Evolutionary conservation across 2,329 filamentous ascomycete species (phyloP).

Genomic region (Alternaria novae-zelandiae): DNA sequence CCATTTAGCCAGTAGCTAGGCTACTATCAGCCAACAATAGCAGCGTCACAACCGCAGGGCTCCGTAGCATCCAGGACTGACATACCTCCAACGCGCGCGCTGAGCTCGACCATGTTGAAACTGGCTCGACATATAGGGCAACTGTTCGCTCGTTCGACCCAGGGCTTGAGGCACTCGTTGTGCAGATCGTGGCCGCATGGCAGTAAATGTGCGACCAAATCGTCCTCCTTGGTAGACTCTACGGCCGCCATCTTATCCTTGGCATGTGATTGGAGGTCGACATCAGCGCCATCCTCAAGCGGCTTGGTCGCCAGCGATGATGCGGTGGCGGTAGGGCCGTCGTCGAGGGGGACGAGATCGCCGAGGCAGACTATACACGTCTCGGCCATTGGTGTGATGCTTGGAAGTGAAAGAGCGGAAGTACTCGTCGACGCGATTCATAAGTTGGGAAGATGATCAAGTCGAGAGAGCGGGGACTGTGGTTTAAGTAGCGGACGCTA

Average conservation of each 20-base stretch:
- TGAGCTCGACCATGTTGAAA: slow-evolving; percentile 90
- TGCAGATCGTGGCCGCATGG: slow-evolving; percentile 93
- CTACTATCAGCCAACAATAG: slow-evolving; percentile 25
- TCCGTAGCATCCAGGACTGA: slow-evolving; percentile 27
- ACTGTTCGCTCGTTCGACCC: slow-evolving; percentile 96
- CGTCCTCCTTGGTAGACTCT: slow-evolving; percentile 53
- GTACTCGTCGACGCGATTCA: slow-evolving; percentile 39
- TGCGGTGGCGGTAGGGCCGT: slow-evolving; percentile 44
- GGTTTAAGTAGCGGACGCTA: slow-evolving; percentile 31
- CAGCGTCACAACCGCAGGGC: slow-evolving; percentile 22
- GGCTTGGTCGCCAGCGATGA: slow-evolving; percentile 32
- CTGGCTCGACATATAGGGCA: slow-evolving; percentile 94
- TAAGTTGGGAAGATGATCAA: slow-evolving; percentile 41
- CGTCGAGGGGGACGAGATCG: slow-evolving; percentile 67
- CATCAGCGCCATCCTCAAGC: slow-evolving; percentile 37
- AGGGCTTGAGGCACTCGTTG: slow-evolving; percentile 88
- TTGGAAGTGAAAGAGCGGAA: slow-evolving; percentile 26
- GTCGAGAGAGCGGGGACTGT: slow-evolving; percentile 37
- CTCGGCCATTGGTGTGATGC: slow-evolving; percentile 62
- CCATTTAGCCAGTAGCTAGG: slow-evolving; percentile 35
- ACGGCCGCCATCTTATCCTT: slow-evolving; percentile 23
- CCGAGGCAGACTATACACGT: slow-evolving; percentile 75
- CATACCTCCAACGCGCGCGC: slow-evolving; percentile 78
- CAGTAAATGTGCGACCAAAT: slow-evolving; percentile 66
- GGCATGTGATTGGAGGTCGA: slow-evolving; percentile 21